Evolutionary conservation across 2,329 filamentous ascomycete genomes (phyloP).

Genomic region (Karstenula rhodostoma): DNA sequence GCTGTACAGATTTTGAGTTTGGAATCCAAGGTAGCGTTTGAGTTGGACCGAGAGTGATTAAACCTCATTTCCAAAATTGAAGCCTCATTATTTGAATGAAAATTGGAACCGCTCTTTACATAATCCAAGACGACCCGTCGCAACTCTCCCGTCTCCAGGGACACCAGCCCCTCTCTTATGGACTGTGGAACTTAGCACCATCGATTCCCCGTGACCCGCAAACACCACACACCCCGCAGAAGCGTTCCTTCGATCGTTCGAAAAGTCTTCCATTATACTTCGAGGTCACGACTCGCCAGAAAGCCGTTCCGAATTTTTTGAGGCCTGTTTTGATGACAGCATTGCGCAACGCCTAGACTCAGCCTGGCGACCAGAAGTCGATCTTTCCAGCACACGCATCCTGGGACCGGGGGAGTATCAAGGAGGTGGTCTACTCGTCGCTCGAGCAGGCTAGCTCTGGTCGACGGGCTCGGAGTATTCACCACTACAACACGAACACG

Average conservation of each 20-base stretch:
- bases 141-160: not conserved
- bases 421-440: not conserved
- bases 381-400: conserved; percentile 2
- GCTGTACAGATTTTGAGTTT: not conserved
- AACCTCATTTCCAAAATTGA: not conserved
- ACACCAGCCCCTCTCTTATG: not conserved
- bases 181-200: not conserved
- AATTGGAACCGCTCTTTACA: not conserved
- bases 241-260: not conserved
- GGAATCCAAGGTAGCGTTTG: not conserved
- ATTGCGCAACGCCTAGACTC: not conserved
- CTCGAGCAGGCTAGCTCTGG: not conserved
- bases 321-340: not conserved
- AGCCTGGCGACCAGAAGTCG: not conserved
- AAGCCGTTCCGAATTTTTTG: not conserved
- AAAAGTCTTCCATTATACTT: conserved; percentile 3
- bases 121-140: not conserved
- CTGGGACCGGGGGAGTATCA: conserved; percentile 8
- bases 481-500: not conserved
- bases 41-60: not conserved
- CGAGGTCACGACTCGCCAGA: not conserved
- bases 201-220: conserved; percentile 1
- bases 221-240: not conserved
- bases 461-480: not conserved
- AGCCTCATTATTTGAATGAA: not conserved